phyloP scores from a whole-genome alignment of 2,329 filamentous ascomycete genomes.

The Alternaria sp. region DNA sequence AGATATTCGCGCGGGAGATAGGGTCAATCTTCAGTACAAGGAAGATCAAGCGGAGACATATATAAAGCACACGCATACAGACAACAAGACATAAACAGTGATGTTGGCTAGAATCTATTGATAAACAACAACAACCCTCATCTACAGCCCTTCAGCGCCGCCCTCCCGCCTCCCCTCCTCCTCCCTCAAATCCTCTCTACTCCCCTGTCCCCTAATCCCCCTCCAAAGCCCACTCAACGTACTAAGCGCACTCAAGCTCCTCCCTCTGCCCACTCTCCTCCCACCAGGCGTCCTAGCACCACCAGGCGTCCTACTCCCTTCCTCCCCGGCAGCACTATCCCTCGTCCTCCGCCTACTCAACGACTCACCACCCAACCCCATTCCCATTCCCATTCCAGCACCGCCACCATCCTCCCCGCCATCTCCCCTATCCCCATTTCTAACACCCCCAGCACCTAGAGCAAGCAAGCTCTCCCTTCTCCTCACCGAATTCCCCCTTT shows the following conservation, averaged over 20 bases:
- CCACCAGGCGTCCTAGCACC: neutral
- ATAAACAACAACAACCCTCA: too few relatives aligned
- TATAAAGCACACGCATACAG: too few relatives aligned
- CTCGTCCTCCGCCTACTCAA: constrained; percentile 35
- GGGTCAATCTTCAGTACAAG: too few relatives aligned
- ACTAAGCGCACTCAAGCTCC: constrained; percentile 39
- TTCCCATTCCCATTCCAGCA: neutral
- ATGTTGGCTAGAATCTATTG: too few relatives aligned
- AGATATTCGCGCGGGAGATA: rapidly evolving
- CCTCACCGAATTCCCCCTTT: constrained; percentile 60
- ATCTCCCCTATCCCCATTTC: constrained; percentile 20
- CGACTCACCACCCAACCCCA: constrained; percentile 27
- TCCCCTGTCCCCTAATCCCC: constrained; percentile 31
- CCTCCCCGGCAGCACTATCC: constrained; percentile 4
- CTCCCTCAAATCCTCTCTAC: constrained; percentile 23
- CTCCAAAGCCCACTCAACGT: constrained; percentile 44
- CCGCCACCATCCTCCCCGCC: neutral
- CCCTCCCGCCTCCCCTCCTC: neutral
- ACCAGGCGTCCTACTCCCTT: neutral
- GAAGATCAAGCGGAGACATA: rapidly evolving
- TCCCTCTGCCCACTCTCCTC: constrained; percentile 15
- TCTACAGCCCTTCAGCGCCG: neutral
- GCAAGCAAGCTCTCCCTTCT: constrained; percentile 6
- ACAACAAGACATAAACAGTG: too few relatives aligned
- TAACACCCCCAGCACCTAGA: constrained; percentile 12